A percentile compares a stretch with the other conserved stretches of the same genome.
phyloP scores from a whole-genome alignment of 2,329 filamentous ascomycete species.

The Trichoderma koningii region DNA sequence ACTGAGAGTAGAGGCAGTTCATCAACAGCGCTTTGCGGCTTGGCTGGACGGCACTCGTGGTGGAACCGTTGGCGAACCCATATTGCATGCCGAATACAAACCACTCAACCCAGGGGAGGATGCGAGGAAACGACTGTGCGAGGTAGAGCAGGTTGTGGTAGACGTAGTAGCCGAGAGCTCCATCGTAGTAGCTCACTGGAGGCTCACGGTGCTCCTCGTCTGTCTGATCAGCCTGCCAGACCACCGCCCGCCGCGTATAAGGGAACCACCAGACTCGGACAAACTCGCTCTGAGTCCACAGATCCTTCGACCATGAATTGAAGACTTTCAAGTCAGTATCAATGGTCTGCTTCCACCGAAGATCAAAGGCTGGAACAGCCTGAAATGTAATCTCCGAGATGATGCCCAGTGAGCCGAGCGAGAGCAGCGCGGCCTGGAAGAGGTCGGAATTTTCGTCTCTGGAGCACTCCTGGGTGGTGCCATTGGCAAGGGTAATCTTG shows the following conservation, averaged over 20 bases:
- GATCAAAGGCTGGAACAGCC: slow-evolving; percentile 77
- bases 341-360: slow-evolving; percentile 83
- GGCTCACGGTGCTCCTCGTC: slow-evolving; percentile 61
- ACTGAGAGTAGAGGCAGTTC: slow-evolving; percentile 98
- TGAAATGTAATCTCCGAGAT: slow-evolving; percentile 86
- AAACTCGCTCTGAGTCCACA: slow-evolving; percentile 87
- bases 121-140: slow-evolving; percentile 72
- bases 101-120: slow-evolving; percentile 90
- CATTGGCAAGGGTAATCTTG: slow-evolving; percentile 80
- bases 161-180: slow-evolving; percentile 77
- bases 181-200: slow-evolving; percentile 76
- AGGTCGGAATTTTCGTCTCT: slow-evolving; percentile 71
- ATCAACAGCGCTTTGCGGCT: slow-evolving; percentile 81
- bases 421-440: slow-evolving; percentile 85
- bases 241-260: slow-evolving; percentile 81
- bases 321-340: slow-evolving; percentile 70
- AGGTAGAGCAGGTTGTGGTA: slow-evolving; percentile 90
- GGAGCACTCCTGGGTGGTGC: slow-evolving; percentile 70
- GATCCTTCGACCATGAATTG: slow-evolving; percentile 66
- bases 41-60: slow-evolving; percentile 75
- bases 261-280: slow-evolving; percentile 98
- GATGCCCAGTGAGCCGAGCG: slow-evolving; percentile 86
- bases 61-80: slow-evolving; percentile 73
- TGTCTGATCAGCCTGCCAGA: slow-evolving; percentile 86
- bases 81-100: slow-evolving; percentile 98